Base-by-base conservation (phyloP, 169 alveolate genomes). In the Plasmodium yoelii region DNA sequence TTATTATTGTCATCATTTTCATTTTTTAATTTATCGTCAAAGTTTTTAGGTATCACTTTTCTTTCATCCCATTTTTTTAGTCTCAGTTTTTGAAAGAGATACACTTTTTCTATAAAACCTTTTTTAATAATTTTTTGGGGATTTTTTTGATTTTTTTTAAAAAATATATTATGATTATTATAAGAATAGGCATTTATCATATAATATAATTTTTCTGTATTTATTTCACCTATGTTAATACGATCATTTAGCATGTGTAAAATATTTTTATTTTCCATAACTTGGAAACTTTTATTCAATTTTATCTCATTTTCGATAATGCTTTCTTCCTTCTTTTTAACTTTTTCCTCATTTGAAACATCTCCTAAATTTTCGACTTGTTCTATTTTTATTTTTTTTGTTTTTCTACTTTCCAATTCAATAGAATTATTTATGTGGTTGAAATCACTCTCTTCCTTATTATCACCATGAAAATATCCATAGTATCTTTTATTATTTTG, bases 101-200 rank as follows among this genome's bases (percentile, higher is more conserved):
- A 73, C 53, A 49, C 47, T 19, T 63, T 75, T 22, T 63, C 56
- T 51, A 75, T 75, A 63, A 64, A 47, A 18, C 49, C 4, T 51
- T 22, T 63, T 42, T 51, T 75, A 18, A 61, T n/a, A 44, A 64
- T 49, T 18, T 42, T 61, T 75, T 75, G 61, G 15, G 2, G 0
- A 28, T 0, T 28, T 60, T 63, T 47, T 46, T 22, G 1, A 42
- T 64, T 47, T 5, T 63, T 34, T 75, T 51, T 64, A 28, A 75
- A 63, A 75, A 75, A 61, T 22, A 75, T 60, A 15, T 75, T 68
- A 56, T 19, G 53, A n/a, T 47, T 57, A 10, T 8, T 44, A 34
- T 61, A 68, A n/a, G 88, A 75, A 39, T 75, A 75, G 1, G 75
- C 75, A 39, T 75, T 75, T 5, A 75, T 22, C 67, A 75, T 26